Base-by-base conservation (phyloP, 495 filamentous ascomycete genomes). In the Podospora didyma region DNA sequence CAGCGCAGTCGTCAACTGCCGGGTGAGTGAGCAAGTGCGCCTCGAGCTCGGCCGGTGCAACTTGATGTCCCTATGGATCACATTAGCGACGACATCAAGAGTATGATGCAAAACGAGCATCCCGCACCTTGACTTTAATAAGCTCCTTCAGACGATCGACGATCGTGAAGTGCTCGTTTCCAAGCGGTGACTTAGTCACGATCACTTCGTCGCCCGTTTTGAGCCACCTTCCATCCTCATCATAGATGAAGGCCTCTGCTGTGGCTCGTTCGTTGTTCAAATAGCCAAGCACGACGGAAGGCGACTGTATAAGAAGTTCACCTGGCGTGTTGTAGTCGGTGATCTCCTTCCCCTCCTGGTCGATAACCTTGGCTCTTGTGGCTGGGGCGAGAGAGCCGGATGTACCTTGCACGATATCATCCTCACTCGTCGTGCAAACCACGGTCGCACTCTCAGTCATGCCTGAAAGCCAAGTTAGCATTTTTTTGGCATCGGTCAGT, bases 71-170 rank as follows among this genome's bases (percentile, higher is more conserved):
- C 89, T 93, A 51, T 46, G 16, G 7, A 20, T 7, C 16, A 17
- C 12, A 11, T 46, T 10, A 26, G n/a, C 19, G 48, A n/a, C 35
- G 45, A 20, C 19, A 26, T 60, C 48, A 50, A 37, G 7, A 19
- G 16, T 35, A 16, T 17, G 4, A 5, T 6, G 22, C 19, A 1
- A 10, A 16, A 9, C n/a, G 48, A 31, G 7, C 10, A 12, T 21
- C 28, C 62, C 79, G 41, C 70, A 90, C 89, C 83, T 95, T 96
- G 62, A 91, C 87, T 72, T 96, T 96, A 74, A 96, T 95, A 51
- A 96, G 74, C 71, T 96, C 92, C 77, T 96, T 96, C 64, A 96
- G 86, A 2, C 92, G 83, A 66, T 96, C 92, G 2, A 92, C 88
- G 42, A 96, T 88, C 60, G 86, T 85, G 34, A 95, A 60, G 64